Percentiles rank a stretch among this genome's conserved stretches.
Conservation (phyloP, 306 rosid species). For the Ochetophila trinervis region DNA sequence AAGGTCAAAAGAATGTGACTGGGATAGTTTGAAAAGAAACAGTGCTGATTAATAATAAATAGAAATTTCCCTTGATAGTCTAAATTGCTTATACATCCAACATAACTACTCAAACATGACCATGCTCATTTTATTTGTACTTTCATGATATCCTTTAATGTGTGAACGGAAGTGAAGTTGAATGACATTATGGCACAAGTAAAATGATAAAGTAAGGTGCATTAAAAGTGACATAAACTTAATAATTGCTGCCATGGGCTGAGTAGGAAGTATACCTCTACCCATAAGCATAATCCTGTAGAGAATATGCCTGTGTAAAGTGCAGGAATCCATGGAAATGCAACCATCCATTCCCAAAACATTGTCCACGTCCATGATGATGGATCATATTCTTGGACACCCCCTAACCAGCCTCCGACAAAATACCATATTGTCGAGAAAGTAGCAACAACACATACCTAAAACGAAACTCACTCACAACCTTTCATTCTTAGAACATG, state of each 20-base stretch:
- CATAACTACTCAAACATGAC: too few species aligned
- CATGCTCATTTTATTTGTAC: too few species aligned
- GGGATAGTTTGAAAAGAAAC: too few species aligned
- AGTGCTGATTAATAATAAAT: too few species aligned
- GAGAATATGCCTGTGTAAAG: constrained; percentile 73
- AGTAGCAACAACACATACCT: constrained; percentile 61
- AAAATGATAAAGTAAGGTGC: neutral
- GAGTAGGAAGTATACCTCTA: constrained; percentile 45
- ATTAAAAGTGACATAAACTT: neutral
- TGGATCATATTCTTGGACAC: constrained; percentile 31
- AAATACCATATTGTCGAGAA: constrained; percentile 57
- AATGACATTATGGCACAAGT: neutral
- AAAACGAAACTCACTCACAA: constrained; percentile 13
- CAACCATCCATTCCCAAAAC: constrained; percentile 47
- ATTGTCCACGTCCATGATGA: constrained; percentile 52
- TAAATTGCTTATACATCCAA: too few species aligned
- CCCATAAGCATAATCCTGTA: constrained; percentile 73
- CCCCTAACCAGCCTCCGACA: constrained; percentile 42
- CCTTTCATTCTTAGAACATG: constrained; percentile 12
- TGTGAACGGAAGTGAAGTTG: neutral
- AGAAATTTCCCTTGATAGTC: too few species aligned
- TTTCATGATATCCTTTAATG: too few species aligned
- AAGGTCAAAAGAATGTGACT: too few species aligned
- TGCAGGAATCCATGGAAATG: constrained; percentile 81
- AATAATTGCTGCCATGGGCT: neutral